Evolutionary conservation across 768 basidiomycete genomes (phyloP).

Genomic region (Phaeotremella skinneri): DNA sequence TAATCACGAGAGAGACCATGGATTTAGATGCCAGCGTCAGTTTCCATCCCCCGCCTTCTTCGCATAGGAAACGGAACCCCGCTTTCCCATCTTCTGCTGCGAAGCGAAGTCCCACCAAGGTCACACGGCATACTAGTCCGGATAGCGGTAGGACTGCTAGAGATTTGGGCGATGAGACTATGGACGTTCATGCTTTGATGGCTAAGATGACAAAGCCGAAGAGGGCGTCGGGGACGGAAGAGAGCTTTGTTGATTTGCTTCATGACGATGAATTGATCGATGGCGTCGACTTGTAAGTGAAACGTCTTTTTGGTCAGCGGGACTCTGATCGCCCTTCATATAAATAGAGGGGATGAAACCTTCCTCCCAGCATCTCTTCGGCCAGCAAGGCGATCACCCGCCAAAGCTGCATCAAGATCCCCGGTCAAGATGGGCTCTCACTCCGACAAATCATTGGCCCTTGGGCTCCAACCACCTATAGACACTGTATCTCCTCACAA

Average conservation of each 20-base stretch:
- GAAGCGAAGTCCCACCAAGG: too few relatives aligned
- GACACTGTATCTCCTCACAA: not conserved
- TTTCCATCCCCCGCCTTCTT: conserved; percentile 3
- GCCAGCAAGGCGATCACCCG: too few relatives aligned
- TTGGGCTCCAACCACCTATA: not conserved
- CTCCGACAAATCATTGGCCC: conserved; percentile 3
- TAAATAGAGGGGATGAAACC: conserved; percentile 12
- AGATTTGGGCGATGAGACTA: conserved; percentile 19
- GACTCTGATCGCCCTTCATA: not conserved
- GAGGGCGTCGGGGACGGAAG: conserved; percentile 34
- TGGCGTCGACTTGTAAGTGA: conserved; percentile 30
- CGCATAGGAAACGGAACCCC: conserved; percentile 5
- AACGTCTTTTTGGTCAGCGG: not conserved
- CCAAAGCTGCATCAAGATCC: conserved; percentile 4
- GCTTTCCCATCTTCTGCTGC: too few relatives aligned
- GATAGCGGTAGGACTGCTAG: not conserved
- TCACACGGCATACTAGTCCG: too few relatives aligned
- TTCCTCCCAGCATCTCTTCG: conserved; percentile 16
- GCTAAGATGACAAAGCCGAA: conserved; percentile 31
- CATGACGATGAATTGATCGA: conserved; percentile 24
- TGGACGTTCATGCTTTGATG: conserved; percentile 40
- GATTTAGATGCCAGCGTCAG: conserved; percentile 4
- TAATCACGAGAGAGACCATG: conserved; percentile 12
- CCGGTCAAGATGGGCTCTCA: not conserved
- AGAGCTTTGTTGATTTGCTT: conserved; percentile 42